phyloP scores from a whole-genome alignment of 495 filamentous ascomycete species.

The Tuber indicum region DNA sequence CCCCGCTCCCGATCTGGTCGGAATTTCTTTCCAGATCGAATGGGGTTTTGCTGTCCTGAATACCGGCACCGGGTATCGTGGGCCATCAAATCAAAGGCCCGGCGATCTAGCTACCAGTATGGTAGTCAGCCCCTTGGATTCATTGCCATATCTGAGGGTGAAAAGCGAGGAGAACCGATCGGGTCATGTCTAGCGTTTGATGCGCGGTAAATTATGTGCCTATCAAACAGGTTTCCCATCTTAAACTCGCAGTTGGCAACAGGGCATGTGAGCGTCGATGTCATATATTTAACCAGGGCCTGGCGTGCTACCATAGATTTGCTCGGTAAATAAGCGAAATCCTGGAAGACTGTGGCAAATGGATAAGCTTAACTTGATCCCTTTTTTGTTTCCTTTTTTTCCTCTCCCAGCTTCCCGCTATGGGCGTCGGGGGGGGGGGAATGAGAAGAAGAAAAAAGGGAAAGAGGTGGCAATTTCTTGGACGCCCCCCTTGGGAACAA shows the following conservation, averaged over 20 bases:
- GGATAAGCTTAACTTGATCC: constrained; percentile 3
- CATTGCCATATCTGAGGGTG: background rate
- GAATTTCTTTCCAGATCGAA: background rate
- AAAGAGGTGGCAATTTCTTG: background rate
- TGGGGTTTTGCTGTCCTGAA: background rate
- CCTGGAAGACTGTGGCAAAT: constrained; percentile 1
- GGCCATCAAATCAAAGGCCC: background rate
- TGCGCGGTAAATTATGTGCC: background rate
- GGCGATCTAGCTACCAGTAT: background rate
- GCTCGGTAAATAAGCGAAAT: constrained; percentile 4
- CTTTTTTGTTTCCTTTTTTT: background rate
- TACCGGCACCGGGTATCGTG: background rate
- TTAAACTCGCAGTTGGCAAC: background rate
- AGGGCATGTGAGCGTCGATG: background rate
- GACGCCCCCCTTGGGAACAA: background rate
- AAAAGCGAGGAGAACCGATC: background rate
- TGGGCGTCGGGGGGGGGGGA: background rate
- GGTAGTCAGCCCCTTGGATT: background rate
- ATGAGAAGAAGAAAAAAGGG: background rate
- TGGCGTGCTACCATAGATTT: background rate
- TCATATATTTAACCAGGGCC: background rate
- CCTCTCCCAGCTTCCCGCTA: background rate
- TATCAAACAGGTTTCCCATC: background rate
- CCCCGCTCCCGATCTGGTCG: background rate
- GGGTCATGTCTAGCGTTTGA: background rate